Base-by-base conservation (phyloP, 495 filamentous ascomycete genomes). In the Podospora appendiculata region DNA sequence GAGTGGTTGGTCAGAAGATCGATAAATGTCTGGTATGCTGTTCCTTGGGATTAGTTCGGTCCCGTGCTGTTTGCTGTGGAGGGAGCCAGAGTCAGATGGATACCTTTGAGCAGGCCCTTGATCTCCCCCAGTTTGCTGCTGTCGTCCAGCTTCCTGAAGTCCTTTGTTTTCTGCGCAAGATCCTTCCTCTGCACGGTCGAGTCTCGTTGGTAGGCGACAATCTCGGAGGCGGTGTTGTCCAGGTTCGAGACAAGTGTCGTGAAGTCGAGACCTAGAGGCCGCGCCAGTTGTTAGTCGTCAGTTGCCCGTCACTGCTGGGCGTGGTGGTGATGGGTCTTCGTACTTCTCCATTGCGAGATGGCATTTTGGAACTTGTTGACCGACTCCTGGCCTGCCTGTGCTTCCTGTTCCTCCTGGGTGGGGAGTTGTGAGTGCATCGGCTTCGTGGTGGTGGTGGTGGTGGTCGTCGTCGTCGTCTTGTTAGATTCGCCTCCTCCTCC, bases 311-410 rank as follows among this genome's bases (percentile, higher is more conserved):
- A 25, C 25, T 25, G 25, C 25, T 38, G 36, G 36, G 36, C 9
- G 36, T 38, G 36, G 18, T 12, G 8, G 35, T 25, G 25, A 25
- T 25, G 25, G 25, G 25, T 25, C 25, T 5, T 25, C 75, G 41
- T 80, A 97, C 92, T 90, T 80, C 91, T 86, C 93, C 93, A 99
- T 64, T 91, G 86, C 46, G 90, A 87, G 57, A 99, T 92, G 58
- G 93, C 93, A 55, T 81, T 85, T 69, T 96, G 92, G 69, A 97
- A 97, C 69, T 93, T 94, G 76, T 92, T 94, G 52, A 83, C 81
- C 33, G 80, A 80, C 52, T 85, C 81, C 34, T 55, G 56, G 19
- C 58, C 52, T 32, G 55, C 18, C 19, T 9, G 48, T 42, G 14
- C 17, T 25, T 85, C 81, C 34, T 55, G 56, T 14, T 57, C 52